Conservation (phyloP, 768 basidiomycete species). For the Neoboletus subvelutipes region DNA sequence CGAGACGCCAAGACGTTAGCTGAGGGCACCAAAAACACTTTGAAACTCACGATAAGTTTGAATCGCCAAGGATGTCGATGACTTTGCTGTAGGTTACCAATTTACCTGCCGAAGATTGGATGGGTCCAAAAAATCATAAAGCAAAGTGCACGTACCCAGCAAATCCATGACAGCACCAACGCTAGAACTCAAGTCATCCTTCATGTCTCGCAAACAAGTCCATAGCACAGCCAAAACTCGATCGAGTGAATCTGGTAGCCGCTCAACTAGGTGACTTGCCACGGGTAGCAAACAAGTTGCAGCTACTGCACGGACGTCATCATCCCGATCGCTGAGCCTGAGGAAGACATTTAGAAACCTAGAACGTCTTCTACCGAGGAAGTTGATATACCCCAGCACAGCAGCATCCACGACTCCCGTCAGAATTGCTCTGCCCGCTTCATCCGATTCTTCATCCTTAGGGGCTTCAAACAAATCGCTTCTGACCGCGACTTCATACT, state of each 20-base stretch:
- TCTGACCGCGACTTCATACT: slow-evolving; percentile 96
- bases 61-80: slow-evolving; percentile 69
- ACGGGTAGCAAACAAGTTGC: slow-evolving; percentile 90
- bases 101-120: slow-evolving; percentile 52
- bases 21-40: background rate
- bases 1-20: slow-evolving; percentile 1
- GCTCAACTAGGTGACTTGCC: slow-evolving; percentile 74
- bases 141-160: slow-evolving; percentile 55
- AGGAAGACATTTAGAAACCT: slow-evolving; percentile 10
- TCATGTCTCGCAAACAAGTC: slow-evolving; percentile 88
- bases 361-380: background rate
- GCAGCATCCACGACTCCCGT: slow-evolving; percentile 87
- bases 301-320: slow-evolving; percentile 95
- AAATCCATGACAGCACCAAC: slow-evolving; percentile 98
- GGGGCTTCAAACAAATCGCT: slow-evolving; percentile 65
- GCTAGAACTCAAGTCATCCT: slow-evolving; percentile 95
- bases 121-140: background rate
- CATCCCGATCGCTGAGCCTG: slow-evolving; percentile 87
- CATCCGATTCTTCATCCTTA: slow-evolving; percentile 35
- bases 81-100: slow-evolving; percentile 78
- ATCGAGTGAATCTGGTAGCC: slow-evolving; percentile 68
- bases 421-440: slow-evolving; percentile 57
- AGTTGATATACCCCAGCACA: slow-evolving; percentile 67
- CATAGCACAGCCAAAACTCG: slow-evolving; percentile 83
- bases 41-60: slow-evolving; percentile 63